Evolutionary conservation across 495 filamentous ascomycete species (phyloP).

Genomic region (Physcia stellaris): DNA sequence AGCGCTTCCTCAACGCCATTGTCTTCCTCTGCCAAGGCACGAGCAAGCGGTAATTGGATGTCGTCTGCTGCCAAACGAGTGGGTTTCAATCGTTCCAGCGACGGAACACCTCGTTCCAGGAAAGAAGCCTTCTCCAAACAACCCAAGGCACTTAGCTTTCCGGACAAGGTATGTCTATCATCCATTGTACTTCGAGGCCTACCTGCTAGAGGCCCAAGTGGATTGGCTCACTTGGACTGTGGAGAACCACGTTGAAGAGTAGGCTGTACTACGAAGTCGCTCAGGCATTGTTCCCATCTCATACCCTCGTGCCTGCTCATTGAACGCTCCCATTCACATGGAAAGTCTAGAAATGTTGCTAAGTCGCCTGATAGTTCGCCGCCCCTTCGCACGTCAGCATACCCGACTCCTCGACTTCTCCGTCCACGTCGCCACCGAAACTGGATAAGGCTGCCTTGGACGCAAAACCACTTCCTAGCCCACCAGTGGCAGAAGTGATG

Average conservation of each 20-base stretch:
- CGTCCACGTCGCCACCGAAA: slow-evolving; percentile 1
- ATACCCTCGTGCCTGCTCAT: not conserved
- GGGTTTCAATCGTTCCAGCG: slow-evolving; percentile 8
- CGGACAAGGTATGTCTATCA: slow-evolving; percentile 12
- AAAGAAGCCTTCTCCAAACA: slow-evolving; percentile 6
- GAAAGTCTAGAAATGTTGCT: not conserved
- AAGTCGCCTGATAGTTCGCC: slow-evolving; percentile 7
- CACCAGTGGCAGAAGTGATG: slow-evolving; percentile 10
- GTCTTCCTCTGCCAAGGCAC: slow-evolving; percentile 2
- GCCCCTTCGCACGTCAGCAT: not conserved
- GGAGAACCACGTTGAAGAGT: too few relatives aligned
- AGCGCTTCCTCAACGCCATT: slow-evolving; percentile 3
- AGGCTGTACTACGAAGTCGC: too few relatives aligned
- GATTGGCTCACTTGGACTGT: too few relatives aligned
- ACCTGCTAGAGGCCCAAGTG: too few relatives aligned
- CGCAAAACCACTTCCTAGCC: slow-evolving; percentile 18
- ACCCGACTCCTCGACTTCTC: slow-evolving; percentile 1
- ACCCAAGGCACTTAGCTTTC: slow-evolving; percentile 8
- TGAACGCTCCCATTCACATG: not conserved
- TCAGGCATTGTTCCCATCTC: too few relatives aligned
- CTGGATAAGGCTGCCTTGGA: not conserved
- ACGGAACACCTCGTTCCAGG: slow-evolving; percentile 13
- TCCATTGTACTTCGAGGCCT: too few relatives aligned
- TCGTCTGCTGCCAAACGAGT: slow-evolving; percentile 14
- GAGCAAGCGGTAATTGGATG: slow-evolving; percentile 7